A percentile compares a stretch with the other conserved stretches of the same genome.
phyloP scores from a whole-genome alignment of 805 yeast genomes.

The Myxozyma mucilagina region DNA sequence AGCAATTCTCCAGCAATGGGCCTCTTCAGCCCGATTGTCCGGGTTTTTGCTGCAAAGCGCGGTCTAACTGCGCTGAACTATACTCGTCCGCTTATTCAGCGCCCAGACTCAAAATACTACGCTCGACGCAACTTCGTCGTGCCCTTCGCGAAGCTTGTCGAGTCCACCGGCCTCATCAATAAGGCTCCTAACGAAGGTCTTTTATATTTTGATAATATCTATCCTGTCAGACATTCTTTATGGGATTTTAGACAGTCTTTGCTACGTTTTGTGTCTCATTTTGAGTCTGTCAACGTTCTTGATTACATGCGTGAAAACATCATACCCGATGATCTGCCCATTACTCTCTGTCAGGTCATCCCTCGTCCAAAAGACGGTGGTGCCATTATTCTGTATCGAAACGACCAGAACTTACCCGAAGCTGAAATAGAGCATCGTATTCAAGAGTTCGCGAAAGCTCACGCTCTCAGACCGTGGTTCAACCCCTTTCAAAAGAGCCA shows the following conservation, averaged over 20 bases:
- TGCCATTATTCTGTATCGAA: constrained; percentile 76
- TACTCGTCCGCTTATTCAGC: background rate
- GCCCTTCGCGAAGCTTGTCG: constrained; percentile 10
- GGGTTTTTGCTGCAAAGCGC: background rate
- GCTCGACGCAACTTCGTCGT: background rate
- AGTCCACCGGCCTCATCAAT: constrained; percentile 27
- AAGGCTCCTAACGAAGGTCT: constrained; percentile 27
- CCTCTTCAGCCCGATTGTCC: too few species aligned
- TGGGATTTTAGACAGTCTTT: constrained; percentile 28
- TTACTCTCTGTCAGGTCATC: constrained; percentile 59
- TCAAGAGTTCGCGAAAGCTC: constrained; percentile 43
- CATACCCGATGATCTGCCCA: constrained; percentile 35
- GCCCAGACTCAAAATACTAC: too few species aligned
- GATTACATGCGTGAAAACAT: constrained; percentile 24
- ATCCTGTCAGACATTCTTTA: constrained; percentile 20
- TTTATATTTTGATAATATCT: constrained; percentile 31
- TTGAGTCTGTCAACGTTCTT: constrained; percentile 15
- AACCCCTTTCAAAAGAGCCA: constrained; percentile 52
- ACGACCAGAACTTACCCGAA: constrained; percentile 54
- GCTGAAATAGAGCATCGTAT: constrained; percentile 57
- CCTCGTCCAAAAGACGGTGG: constrained; percentile 88
- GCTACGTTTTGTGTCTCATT: constrained; percentile 3
- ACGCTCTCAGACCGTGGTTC: constrained; percentile 37
- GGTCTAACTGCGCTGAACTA: background rate
- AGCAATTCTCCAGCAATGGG: background rate